A percentile compares a stretch with the other conserved stretches of the same genome.
Evolutionary conservation across 2,329 filamentous ascomycete species (phyloP).

Genomic region (Cephalotrichum gorgonifer): DNA sequence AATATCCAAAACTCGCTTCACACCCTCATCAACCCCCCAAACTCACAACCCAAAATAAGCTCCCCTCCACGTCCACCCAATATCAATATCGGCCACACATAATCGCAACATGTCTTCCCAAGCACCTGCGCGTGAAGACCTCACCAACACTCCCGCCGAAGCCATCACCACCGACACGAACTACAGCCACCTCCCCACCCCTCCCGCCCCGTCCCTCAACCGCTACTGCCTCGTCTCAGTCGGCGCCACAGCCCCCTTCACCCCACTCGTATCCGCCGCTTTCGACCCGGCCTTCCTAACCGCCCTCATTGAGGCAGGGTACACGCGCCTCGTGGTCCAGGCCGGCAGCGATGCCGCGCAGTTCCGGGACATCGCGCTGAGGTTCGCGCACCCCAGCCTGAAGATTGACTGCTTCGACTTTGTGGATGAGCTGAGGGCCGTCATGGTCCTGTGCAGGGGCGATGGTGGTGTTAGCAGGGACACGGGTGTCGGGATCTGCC

Average conservation of each 20-base stretch:
- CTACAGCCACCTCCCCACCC: slow-evolving; percentile 6
- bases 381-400: slow-evolving; percentile 17
- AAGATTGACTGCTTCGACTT: slow-evolving; percentile 55
- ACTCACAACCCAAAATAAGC: no score
- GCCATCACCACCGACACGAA: background rate
- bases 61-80: no score
- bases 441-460: slow-evolving; percentile 47
- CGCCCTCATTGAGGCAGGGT: slow-evolving; percentile 47
- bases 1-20: no score
- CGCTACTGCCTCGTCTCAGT: slow-evolving; percentile 73
- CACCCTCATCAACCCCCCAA: no score
- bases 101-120: background rate
- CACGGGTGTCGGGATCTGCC: slow-evolving; percentile 72
- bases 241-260: slow-evolving; percentile 82
- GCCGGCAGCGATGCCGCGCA: slow-evolving; percentile 61
- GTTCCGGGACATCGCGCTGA: slow-evolving; percentile 25
- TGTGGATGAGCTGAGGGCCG: slow-evolving; percentile 46
- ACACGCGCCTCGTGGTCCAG: slow-evolving; percentile 67
- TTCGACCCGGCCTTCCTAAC: slow-evolving; percentile 52
- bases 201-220: slow-evolving; percentile 8
- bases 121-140: background rate
- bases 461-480: slow-evolving; percentile 25
- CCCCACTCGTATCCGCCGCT: slow-evolving; percentile 55
- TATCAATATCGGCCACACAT: no score
- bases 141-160: background rate